Base-by-base conservation (phyloP, 1,139 yeast genomes). In the Candida albicans region DNA sequence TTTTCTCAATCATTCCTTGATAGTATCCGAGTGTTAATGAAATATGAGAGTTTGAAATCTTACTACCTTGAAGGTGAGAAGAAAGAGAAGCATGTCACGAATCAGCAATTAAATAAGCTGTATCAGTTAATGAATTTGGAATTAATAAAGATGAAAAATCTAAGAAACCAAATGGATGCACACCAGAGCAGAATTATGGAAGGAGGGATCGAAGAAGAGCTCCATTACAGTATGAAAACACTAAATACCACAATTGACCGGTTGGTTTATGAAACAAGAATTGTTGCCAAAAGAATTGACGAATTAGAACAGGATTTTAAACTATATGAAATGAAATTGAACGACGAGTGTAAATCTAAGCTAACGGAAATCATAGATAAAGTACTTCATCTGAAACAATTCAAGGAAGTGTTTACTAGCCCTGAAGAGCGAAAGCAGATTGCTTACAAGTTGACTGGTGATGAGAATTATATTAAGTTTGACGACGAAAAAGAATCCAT, bases 181-280 rank as follows among this genome's bases (percentile, higher is more conserved):
- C 57, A 67, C 45, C 66, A 69, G 44, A 49, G 52, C 29, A 58
- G 62, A 49, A 54, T 75, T 43, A 55, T 61, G 48, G 64, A 65
- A 59, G 67, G 63, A 46, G 68, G 65, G 30, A 53, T 69, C 24
- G 54, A 61, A 6, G 59, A 57, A 10, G 59, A 62, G 51, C 60
- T 84, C 37, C 66, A 73, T 40, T 67, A 64, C 37, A 84, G 80
- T 50, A 67, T 86, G 49, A 68, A 70, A 33, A 91, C 86, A 46
- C 73, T 89, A 37, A 81, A 82, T 31, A 81, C 87, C 1, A 70
- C 85, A 35, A 81, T 87, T 29, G 93, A 96, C 22, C 73, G 95
- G 50, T 68, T 93, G 46, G 78, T 82, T 44, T 93, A 91, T 60
- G 96, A 93, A 57, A 75, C 89, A 24, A 68, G 95, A 45, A 75